These are phyloP conservation scores for Epichloe gansuensis DNA, from an alignment of 2,329 filamentous ascomycete species.

Conservation along the genomic window DNA sequence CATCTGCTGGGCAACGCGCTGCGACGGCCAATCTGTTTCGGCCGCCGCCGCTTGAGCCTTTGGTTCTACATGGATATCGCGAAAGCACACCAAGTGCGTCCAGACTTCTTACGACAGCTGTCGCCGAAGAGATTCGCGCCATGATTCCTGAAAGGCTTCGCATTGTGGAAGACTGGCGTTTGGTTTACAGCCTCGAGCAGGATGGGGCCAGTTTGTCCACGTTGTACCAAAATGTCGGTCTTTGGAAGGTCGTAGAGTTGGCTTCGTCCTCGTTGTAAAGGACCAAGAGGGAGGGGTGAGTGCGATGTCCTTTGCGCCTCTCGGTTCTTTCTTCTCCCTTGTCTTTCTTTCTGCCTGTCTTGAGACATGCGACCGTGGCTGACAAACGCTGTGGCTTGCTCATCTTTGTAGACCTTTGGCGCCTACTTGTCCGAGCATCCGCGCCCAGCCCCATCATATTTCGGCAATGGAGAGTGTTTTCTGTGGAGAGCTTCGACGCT, in stretches of 20 bases:
- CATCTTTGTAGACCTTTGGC: slow-evolving; percentile 56
- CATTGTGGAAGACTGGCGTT: slow-evolving; percentile 73
- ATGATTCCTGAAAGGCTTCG: slow-evolving; percentile 79
- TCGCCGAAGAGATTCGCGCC: slow-evolving; percentile 88
- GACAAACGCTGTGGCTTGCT: background rate
- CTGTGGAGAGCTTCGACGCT: slow-evolving; percentile 50
- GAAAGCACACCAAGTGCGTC: slow-evolving; percentile 45
- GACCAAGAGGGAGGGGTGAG: slow-evolving; percentile 65
- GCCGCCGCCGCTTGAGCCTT: slow-evolving; percentile 75
- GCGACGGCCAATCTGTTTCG: slow-evolving; percentile 57
- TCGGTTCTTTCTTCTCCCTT: background rate
- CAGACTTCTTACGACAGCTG: slow-evolving; percentile 54
- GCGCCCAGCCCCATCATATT: slow-evolving; percentile 72
- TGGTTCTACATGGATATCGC: slow-evolving; percentile 57
- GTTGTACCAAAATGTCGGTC: slow-evolving; percentile 66
- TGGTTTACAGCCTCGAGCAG: slow-evolving; percentile 83
- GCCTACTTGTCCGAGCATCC: slow-evolving; percentile 88
- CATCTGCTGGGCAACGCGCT: slow-evolving; percentile 36
- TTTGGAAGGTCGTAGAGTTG: slow-evolving; percentile 58
- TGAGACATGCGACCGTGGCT: background rate
- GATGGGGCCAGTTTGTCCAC: slow-evolving; percentile 81
- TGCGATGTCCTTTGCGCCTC: slow-evolving; percentile 10
- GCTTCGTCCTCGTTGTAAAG: slow-evolving; percentile 79
- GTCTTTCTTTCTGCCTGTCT: background rate
- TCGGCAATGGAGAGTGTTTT: slow-evolving; percentile 90